Evolutionary conservation across 129 eudicot species (phyloP), one percentile per base, ranked within the genome.

Genomic region (Flaveria sonorensis): DNA sequence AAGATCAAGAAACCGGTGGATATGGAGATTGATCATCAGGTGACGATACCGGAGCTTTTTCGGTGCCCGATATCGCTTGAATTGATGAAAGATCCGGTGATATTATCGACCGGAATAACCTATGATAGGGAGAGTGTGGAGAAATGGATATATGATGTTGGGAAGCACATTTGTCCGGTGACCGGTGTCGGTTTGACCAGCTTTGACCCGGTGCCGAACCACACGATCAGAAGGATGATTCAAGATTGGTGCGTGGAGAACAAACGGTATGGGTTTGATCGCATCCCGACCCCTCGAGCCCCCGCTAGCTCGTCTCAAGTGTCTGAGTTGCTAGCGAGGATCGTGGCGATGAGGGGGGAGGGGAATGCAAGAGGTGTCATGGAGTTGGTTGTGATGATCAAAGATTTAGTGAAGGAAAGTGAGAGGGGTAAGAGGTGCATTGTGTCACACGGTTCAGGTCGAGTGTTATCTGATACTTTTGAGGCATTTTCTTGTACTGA

Each of bases 61-160:
- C 81, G 71, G 63, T 89, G 94, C 12, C 94, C 93, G 30, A 88
- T 88, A 65, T 85, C 92, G 6, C 71, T 86, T 0, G 92, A 88
- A 2, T 67, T 88, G 85, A 86, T 89, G 94, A 89, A 84, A 75
- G 90, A 89, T 80, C 93, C 93, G 57, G 93, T 89, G 46, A 84
- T 85, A 18, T 77, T 89, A 46, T 86, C 91, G 0, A 83, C 89
- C 0, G 94, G 94, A 11, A 86, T 84, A 20, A 86, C 94, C 0
- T 88, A 88, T 42, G 87, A 88, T 39, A 77, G 93, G 16, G 82
- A 69, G 12, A 86, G 76, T 53, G 76, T 88, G 45, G 93, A 88
- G 84, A 84, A 19, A 73, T 88, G 90, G 90, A 81, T 88, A 60
- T 81, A 26, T 16, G 87, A 88, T 64, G 81, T 61, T 19, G 93